Conservation (phyloP, 2,329 filamentous ascomycete species). For the Epichloe bromicola region DNA sequence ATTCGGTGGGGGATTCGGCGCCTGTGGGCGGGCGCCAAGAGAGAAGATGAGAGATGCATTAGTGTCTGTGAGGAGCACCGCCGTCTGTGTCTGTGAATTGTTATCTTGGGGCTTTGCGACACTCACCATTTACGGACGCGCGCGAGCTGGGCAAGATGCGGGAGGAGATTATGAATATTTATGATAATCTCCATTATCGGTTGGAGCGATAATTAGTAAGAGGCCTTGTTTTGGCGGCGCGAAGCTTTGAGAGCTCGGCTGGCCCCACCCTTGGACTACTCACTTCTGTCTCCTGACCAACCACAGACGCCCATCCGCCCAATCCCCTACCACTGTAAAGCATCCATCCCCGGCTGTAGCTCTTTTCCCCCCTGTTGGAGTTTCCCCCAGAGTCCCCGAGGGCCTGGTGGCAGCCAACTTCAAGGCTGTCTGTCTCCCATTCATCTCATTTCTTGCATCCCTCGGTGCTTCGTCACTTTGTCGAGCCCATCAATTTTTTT, state of each 20-base stretch:
- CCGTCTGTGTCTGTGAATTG: too few relatives aligned
- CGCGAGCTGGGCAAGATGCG: not conserved
- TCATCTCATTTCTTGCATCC: not conserved
- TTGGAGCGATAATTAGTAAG: not conserved
- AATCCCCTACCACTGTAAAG: not conserved
- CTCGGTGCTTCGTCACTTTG: not conserved
- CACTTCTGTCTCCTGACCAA: not conserved
- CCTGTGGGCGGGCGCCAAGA: not conserved
- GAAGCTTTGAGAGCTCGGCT: not conserved
- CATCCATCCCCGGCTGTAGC: not conserved
- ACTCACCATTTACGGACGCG: not conserved
- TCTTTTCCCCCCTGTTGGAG: not conserved
- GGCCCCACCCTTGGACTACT: not conserved
- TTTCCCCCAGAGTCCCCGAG: not conserved
- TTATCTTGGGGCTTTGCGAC: too few relatives aligned
- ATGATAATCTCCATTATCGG: not conserved
- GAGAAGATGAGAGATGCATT: not conserved
- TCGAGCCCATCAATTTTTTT: not conserved
- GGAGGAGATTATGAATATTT: not conserved
- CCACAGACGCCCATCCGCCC: not conserved
- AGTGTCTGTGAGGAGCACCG: not conserved
- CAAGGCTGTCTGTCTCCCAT: not conserved
- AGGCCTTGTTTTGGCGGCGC: not conserved
- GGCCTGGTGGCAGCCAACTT: too few relatives aligned
- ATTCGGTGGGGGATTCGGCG: conserved; percentile 17